Base-by-base conservation (phyloP, 2,329 filamentous ascomycete genomes). In the Scortechinia acanthostroma region DNA sequence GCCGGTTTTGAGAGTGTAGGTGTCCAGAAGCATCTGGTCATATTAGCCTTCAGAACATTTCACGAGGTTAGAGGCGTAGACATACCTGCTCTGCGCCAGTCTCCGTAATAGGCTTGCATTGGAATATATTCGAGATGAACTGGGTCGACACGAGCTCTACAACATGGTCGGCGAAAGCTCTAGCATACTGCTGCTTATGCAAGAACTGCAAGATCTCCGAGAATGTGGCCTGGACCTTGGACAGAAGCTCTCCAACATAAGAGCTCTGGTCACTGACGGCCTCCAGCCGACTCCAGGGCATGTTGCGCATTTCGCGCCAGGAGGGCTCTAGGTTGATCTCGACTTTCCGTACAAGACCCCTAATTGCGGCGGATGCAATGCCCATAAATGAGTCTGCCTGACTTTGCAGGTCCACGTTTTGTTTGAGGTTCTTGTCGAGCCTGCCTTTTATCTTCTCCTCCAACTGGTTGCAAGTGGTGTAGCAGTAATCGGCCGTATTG, bases 401-500 rank as follows among this genome's bases (percentile, higher is more conserved):
- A 20, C 86, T 91, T 45, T 95, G 91, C 17, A 98, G 68, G 60
- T 97, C 91, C 4, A 98, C 86, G 50, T 80, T 82, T 22, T 80
- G 67, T 15, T 79, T 79, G 25, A 95, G 70, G 2, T 90, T 86
- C 42, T 78, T 73, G 51, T 97, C 93, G 50, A 98, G 90, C 6
- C 90, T 81, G 54, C 87, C 85, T 65, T 89, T 91, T 63, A 98
- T 91, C 62, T 88, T 95, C 55, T 97, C 91, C 60, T 97, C 91
- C 1, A 98, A 74, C 58, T 97, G 91, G 42, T 83, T 90, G 43
- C 90, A 93, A 22, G 95, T 97, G 21, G 80, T 81, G 58, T 96
- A 91, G 77, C 93, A 98, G 62, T 97, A 98, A 58, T 98, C 93
- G 1, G 93, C 91, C 1, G 93, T 97, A 59, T 98, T 98, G 42